Conservation (phyloP, 257 asterid species). For the Ballota nigra region DNA sequence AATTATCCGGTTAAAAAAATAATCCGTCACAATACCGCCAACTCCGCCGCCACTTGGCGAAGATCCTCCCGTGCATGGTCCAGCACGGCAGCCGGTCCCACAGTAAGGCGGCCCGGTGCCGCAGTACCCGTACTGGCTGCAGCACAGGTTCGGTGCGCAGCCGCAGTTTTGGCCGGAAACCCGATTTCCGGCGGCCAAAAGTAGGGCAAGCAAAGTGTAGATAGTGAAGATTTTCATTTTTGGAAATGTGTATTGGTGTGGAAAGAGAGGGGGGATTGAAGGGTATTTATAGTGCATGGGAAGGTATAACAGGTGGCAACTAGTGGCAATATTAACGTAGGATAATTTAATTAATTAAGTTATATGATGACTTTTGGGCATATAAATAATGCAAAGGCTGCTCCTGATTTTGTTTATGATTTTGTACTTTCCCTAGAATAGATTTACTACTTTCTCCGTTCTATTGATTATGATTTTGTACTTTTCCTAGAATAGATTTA, state of each 20-base stretch:
- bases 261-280: neutral
- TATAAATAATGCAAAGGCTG: neutral
- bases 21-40: neutral
- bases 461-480: too few species aligned
- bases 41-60: conserved; percentile 21
- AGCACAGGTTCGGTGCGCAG: conserved; percentile 38
- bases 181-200: conserved; percentile 11
- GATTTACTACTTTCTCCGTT: too few species aligned
- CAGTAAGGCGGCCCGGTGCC: conserved; percentile 38
- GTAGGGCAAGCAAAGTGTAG: conserved; percentile 13
- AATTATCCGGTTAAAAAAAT: conserved; percentile 32
- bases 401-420: too few species aligned
- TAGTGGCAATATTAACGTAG: neutral
- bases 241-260: neutral
- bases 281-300: conserved; percentile 10
- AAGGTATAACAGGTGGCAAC: neutral
- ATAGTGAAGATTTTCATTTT: neutral
- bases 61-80: conserved; percentile 34
- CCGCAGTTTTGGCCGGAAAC: conserved; percentile 41
- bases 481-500: too few species aligned
- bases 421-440: too few species aligned
- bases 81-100: conserved; percentile 42
- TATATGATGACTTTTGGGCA: neutral
- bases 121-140: conserved; percentile 47
- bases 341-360: neutral